Percentiles rank a stretch among this genome's conserved stretches.
Conservation (phyloP, 257 asterid species). For the Solanum dulcamara region DNA sequence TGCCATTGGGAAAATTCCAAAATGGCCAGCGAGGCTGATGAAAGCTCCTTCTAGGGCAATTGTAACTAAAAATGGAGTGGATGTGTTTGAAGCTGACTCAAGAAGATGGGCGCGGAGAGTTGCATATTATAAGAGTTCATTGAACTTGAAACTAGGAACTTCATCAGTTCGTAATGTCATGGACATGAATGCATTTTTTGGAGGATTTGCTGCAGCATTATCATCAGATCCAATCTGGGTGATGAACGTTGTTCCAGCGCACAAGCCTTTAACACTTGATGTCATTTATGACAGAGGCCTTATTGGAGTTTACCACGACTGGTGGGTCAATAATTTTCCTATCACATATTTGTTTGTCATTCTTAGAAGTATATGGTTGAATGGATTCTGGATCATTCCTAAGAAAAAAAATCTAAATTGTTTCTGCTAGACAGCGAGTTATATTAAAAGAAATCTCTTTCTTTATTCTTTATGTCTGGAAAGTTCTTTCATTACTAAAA, state of each 20-base stretch:
- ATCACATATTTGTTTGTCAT: background rate
- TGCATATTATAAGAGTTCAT: slow-evolving; percentile 64
- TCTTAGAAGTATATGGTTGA: background rate
- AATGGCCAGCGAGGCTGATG: slow-evolving; percentile 77
- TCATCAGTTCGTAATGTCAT: slow-evolving; percentile 76
- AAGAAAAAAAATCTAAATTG: background rate
- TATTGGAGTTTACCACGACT: slow-evolving; percentile 83
- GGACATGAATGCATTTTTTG: slow-evolving; percentile 98
- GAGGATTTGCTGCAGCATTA: slow-evolving; percentile 90
- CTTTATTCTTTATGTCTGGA: background rate
- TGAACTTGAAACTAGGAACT: slow-evolving; percentile 70
- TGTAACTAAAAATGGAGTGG: slow-evolving; percentile 49
- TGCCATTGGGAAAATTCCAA: slow-evolving; percentile 68
- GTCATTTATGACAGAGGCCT: slow-evolving; percentile 93
- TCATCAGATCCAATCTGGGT: slow-evolving; percentile 87
- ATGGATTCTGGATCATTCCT: background rate
- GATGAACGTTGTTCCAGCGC: slow-evolving; percentile 90
- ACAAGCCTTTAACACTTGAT: slow-evolving; percentile 62
- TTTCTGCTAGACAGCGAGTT: background rate
- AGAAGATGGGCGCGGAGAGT: slow-evolving; percentile 71
- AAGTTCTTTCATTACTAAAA: background rate
- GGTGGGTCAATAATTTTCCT: slow-evolving; percentile 38
- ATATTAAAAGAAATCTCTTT: background rate
- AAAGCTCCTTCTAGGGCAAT: slow-evolving; percentile 68
- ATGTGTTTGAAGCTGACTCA: slow-evolving; percentile 80